These are phyloP conservation scores for Penicillium turbatum DNA, from an alignment of 495 filamentous ascomycete species.

Conservation along the genomic window DNA sequence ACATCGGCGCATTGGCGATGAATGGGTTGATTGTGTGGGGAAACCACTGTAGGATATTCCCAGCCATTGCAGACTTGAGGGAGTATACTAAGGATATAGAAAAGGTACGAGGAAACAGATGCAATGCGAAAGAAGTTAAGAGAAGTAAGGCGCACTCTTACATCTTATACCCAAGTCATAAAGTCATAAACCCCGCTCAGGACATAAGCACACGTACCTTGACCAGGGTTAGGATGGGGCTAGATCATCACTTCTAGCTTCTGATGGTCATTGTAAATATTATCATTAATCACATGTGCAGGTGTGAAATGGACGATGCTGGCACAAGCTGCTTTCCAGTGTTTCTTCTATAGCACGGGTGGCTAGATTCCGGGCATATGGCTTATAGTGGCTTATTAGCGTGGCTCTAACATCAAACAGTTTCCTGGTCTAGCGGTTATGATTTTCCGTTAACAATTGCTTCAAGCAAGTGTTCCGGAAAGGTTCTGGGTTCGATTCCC, in stretches of 20 bases:
- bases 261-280: too few relatives aligned
- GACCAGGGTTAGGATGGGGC: too few relatives aligned
- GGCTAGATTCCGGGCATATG: too few relatives aligned
- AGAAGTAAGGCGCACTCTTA: too few relatives aligned
- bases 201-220: too few relatives aligned
- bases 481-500: constrained; percentile 26
- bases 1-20: constrained; percentile 65
- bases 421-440: constrained; percentile 15
- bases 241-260: too few relatives aligned
- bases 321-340: too few relatives aligned
- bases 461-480: constrained; percentile 10
- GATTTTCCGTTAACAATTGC: constrained; percentile 14
- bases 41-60: constrained; percentile 14
- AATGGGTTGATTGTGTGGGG: constrained; percentile 40
- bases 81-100: not conserved
- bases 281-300: too few relatives aligned
- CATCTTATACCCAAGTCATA: too few relatives aligned
- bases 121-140: not conserved
- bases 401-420: not conserved
- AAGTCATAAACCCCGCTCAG: too few relatives aligned
- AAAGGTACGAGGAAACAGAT: not conserved
- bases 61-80: not conserved
- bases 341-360: too few relatives aligned
- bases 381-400: not conserved
- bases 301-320: too few relatives aligned